Conservation (phyloP, 169 alveolate species). For the Cryptosporidium sp. region DNA sequence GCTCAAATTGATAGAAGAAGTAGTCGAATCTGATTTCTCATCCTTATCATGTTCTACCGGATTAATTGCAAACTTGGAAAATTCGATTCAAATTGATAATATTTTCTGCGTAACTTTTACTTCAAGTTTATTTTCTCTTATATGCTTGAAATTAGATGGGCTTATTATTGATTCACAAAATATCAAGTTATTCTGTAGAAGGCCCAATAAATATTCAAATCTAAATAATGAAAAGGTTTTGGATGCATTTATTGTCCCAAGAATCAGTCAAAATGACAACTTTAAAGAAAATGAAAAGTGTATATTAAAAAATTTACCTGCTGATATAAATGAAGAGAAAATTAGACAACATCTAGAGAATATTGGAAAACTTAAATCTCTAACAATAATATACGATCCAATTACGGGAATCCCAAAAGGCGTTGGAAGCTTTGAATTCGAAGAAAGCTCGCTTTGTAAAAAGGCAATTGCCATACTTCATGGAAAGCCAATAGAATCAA, state of each 20-base stretch:
- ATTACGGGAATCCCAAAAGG: conserved; percentile 66
- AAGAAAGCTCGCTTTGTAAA: conserved; percentile 33
- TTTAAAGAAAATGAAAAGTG: conserved; percentile 14
- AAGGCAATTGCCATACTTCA: conserved; percentile 49
- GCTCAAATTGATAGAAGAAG: neutral
- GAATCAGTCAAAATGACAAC: neutral
- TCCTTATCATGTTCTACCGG: neutral
- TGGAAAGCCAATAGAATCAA: conserved; percentile 58
- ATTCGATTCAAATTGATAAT: neutral
- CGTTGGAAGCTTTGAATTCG: conserved; percentile 57
- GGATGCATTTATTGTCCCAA: conserved; percentile 25
- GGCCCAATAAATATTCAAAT: neutral
- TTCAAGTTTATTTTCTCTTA: conserved; percentile 14
- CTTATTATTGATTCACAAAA: neutral
- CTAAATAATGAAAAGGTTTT: neutral
- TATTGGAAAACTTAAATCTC: conserved; percentile 34
- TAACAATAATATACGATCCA: conserved; percentile 52
- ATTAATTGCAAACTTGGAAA: neutral
- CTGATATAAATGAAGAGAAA: conserved; percentile 36
- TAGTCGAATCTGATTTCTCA: neutral
- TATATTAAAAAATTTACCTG: conserved; percentile 37
- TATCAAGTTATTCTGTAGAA: conserved; percentile 32
- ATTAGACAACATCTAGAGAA: conserved; percentile 37
- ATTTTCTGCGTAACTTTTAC: conserved; percentile 25
- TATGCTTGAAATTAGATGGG: conserved; percentile 46